A percentile compares a stretch with the other conserved stretches of the same genome.
phyloP scores from a whole-genome alignment of 2,329 filamentous ascomycete genomes.

The Pyricularia sp. region DNA sequence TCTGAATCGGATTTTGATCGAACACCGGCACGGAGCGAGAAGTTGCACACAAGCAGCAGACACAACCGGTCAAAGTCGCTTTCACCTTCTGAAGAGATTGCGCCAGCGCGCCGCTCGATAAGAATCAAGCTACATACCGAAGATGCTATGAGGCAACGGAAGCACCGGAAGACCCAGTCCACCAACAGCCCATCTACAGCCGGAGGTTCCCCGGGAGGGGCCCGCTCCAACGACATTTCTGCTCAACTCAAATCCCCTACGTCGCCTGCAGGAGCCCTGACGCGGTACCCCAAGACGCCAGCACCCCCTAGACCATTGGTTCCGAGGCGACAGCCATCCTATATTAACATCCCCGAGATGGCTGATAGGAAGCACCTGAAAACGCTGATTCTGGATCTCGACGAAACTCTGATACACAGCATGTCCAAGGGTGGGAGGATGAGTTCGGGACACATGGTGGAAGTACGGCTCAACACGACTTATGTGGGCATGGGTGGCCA shows the following conservation, averaged over 20 bases:
- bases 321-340: constrained; percentile 81
- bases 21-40: constrained; percentile 4
- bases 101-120: constrained; percentile 68
- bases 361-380: constrained; percentile 59
- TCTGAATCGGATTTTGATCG: constrained; percentile 51
- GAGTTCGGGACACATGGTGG: constrained; percentile 97
- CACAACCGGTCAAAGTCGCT: constrained; percentile 57
- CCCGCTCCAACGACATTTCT: constrained; percentile 45
- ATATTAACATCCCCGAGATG: constrained; percentile 50
- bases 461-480: constrained; percentile 77
- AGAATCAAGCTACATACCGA: constrained; percentile 85
- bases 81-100: constrained; percentile 49
- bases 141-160: constrained; percentile 63
- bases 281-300: constrained; percentile 83
- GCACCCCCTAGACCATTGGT: constrained; percentile 84
- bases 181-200: constrained; percentile 29
- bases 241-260: constrained; percentile 90
- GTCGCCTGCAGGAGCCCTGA: constrained; percentile 68
- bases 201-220: constrained; percentile 25
- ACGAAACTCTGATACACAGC: constrained; percentile 96
- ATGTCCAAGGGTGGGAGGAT: constrained; percentile 94
- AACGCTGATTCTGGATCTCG: constrained; percentile 88
- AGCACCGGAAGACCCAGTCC: constrained; percentile 53
- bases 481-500: constrained; percentile 58
- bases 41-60: constrained; percentile 22